Evolutionary conservation across 73 alveolate species (phyloP).

Genomic region (Durusdinium trenchii): DNA sequence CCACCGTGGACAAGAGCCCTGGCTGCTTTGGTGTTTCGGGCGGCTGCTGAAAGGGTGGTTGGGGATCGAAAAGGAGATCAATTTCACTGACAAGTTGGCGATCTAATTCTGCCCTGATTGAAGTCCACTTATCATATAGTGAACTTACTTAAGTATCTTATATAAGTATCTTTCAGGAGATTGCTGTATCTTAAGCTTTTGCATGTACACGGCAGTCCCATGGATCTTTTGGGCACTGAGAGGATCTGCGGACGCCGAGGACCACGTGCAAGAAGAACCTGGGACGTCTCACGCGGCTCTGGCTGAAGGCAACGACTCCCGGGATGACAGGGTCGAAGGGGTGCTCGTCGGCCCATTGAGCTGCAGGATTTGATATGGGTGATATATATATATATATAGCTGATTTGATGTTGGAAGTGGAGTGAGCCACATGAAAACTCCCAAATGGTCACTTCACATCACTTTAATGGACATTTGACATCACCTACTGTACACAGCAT

Average conservation of each 20-base stretch:
- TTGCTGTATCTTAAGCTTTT: neutral
- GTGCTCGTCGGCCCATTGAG: no score
- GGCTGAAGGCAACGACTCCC: slow-evolving; percentile 98
- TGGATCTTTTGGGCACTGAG: neutral
- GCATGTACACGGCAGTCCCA: neutral
- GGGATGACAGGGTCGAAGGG: no score
- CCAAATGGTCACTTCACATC: no score
- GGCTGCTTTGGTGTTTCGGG: neutral
- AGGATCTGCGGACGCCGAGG: slow-evolving; percentile 82
- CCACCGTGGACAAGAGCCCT: slow-evolving; percentile 99
- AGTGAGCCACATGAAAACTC: no score
- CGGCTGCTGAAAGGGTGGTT: neutral
- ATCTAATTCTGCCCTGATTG: neutral
- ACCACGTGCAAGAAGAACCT: slow-evolving; percentile 99
- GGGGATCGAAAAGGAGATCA: neutral
- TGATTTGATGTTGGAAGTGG: no score
- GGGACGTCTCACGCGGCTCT: slow-evolving; percentile 99
- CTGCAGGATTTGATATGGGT: no score
- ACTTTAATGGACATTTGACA: no score
- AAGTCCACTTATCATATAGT: neutral
- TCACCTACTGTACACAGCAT: no score
- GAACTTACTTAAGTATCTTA: no score
- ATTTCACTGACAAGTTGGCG: neutral
- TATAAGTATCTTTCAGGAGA: neutral
- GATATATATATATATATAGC: no score